These are phyloP conservation scores for Penicillium sp. DNA, from an alignment of 2,329 filamentous ascomycete genomes.

Conservation along the genomic window DNA sequence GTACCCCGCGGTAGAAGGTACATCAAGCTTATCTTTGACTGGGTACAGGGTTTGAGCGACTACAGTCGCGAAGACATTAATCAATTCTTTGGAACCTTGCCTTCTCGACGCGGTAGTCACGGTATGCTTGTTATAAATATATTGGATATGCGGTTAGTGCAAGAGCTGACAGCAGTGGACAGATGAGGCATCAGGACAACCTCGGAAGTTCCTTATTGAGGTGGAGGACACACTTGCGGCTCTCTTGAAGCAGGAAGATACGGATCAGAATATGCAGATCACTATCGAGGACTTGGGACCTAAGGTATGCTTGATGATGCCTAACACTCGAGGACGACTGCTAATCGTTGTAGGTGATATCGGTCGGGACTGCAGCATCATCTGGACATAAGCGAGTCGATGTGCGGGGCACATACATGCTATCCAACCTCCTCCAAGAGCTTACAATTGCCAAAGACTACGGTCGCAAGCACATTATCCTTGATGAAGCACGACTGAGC, in stretches of 20 bases:
- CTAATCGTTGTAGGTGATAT: conserved; percentile 63
- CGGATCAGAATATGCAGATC: conserved; percentile 92
- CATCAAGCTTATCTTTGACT: conserved; percentile 13
- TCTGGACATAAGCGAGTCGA: conserved; percentile 85
- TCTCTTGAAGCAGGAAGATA: conserved; percentile 82
- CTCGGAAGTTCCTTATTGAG: conserved; percentile 80
- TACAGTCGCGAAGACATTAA: conserved; percentile 39
- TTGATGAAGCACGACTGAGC: conserved; percentile 86
- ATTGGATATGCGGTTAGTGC: not conserved
- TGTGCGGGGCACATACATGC: conserved; percentile 92
- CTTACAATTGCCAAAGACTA: conserved; percentile 88
- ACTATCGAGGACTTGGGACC: conserved; percentile 94
- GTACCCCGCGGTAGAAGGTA: conserved; percentile 14
- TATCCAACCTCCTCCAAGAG: conserved; percentile 94
- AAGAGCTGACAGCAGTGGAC: conserved; percentile 18
- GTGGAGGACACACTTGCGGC: conserved; percentile 79
- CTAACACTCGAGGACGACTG: not conserved
- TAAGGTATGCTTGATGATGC: conserved; percentile 58
- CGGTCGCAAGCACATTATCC: conserved; percentile 81
- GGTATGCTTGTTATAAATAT: conserved; percentile 30
- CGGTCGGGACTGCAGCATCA: conserved; percentile 79
- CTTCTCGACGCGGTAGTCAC: conserved; percentile 44
- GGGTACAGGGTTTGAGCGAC: conserved; percentile 34
- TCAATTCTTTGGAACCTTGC: conserved; percentile 33
- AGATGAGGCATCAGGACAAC: conserved; percentile 71